Base-by-base conservation (phyloP, 371 early-diverging fungal species). In the Haplosporangium sp. region DNA sequence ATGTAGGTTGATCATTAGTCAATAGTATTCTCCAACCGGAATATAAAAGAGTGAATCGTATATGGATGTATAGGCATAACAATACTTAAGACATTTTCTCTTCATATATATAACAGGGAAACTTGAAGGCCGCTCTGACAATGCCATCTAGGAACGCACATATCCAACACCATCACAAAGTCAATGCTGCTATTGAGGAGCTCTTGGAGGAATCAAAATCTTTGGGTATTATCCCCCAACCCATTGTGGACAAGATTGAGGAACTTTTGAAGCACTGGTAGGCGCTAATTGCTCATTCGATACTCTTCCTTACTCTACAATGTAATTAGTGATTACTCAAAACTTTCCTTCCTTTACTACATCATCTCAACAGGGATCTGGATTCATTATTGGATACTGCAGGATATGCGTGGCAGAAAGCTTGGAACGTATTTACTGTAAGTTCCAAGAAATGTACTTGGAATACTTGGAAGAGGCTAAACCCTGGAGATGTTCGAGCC, bases 251-350 rank as follows among this genome's bases (percentile, higher is more conserved):
- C 34, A 68, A 52, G 20, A 77, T 77, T 20, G 77, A 77, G 10
- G 77, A 71, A 19, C 68, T 72, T 20, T 20, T 56, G 37, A 77
- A 77, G 60, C 68, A 77, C 42, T 77, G 77, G 77, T 71, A 72
- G 34, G 37, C 17, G 48, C 4, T 38, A 13, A 0, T 11, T 13
- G 20, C 20, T 34, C 9, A 1, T 55, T 10, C 50, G 11, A 38
- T 38, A 56, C 27, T 27, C 27, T 27, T 37, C 2, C 5, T 42
- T 7, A 10, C 42, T 42, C 7, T 42, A 40, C 15, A 37, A 4
- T 9, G 37, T 10, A 20, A 55, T 9, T 17, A 37, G 15, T 10
- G 42, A 37, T 37, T 53, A 15, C 11, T 67, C 13, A 37, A 17
- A 35, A 15, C 17, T 44, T 1, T 57, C 20, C 27, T 48, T 40